phyloP scores from a whole-genome alignment of 495 filamentous ascomycete genomes.

The Geoglossum glabrum region DNA sequence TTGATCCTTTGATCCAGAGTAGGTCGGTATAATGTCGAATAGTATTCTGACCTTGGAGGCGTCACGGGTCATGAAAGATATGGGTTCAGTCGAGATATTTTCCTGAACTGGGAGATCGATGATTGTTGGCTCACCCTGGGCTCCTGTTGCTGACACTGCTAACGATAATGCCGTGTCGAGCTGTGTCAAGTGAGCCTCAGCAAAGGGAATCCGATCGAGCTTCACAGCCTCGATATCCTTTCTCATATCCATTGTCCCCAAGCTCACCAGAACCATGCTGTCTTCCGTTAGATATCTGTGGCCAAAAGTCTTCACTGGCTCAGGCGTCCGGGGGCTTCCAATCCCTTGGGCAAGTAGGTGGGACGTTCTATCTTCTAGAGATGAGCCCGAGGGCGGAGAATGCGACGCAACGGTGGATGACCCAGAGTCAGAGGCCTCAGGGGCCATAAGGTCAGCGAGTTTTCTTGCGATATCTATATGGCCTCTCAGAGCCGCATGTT shows the following conservation, averaged over 20 bases:
- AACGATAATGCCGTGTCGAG: constrained; percentile 85
- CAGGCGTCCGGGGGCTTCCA: constrained; percentile 25
- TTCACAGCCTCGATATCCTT: constrained; percentile 64
- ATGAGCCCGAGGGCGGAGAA: constrained; percentile 26
- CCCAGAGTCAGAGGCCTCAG: constrained; percentile 19
- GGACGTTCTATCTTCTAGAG: constrained; percentile 32
- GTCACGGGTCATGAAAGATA: constrained; percentile 66
- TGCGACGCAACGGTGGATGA: constrained; percentile 17
- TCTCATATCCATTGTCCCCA: constrained; percentile 84
- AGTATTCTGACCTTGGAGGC: constrained; percentile 64
- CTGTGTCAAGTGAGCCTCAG: constrained; percentile 74
- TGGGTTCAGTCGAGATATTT: constrained; percentile 79
- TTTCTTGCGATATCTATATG: constrained; percentile 59
- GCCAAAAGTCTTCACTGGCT: constrained; percentile 84
- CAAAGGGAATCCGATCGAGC: constrained; percentile 72
- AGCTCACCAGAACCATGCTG: constrained; percentile 73
- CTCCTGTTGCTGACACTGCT: constrained; percentile 76
- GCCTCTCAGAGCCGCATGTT: constrained; percentile 78
- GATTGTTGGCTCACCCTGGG: constrained; percentile 64
- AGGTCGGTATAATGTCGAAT: constrained; percentile 95
- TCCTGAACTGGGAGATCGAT: constrained; percentile 89
- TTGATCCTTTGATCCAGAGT: constrained; percentile 70
- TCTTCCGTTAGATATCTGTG: constrained; percentile 84
- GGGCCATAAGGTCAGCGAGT: constrained; percentile 32
- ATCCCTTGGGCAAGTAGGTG: constrained; percentile 22